Percentiles rank a stretch among this genome's conserved stretches.
Evolutionary conservation across 257 asterid genomes (phyloP).

Genomic region (Prunella vulgaris): DNA sequence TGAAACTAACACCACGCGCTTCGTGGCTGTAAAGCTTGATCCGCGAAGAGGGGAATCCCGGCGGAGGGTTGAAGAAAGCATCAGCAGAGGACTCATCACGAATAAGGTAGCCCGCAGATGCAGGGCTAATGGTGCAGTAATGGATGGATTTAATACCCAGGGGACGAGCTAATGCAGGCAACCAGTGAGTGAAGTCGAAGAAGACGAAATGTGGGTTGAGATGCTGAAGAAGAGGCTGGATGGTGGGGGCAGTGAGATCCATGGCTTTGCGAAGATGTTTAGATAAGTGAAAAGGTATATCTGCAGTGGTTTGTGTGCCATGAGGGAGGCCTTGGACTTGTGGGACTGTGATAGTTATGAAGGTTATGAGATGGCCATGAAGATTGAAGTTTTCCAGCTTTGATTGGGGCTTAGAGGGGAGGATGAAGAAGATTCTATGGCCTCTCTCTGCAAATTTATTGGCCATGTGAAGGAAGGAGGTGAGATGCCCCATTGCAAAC

Average conservation of each 20-base stretch:
- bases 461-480: constrained; percentile 37
- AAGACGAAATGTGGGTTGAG: constrained; percentile 39
- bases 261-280: constrained; percentile 37
- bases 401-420: constrained; percentile 28
- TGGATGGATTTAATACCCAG: constrained; percentile 36
- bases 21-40: constrained; percentile 23
- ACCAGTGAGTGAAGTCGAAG: constrained; percentile 48
- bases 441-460: constrained; percentile 51
- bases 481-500: constrained; percentile 57
- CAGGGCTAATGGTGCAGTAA: constrained; percentile 31
- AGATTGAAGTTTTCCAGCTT: constrained; percentile 28
- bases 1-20: neutral
- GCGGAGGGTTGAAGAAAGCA: constrained; percentile 27
- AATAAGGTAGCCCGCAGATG: constrained; percentile 28
- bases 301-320: constrained; percentile 43
- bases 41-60: constrained; percentile 25
- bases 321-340: constrained; percentile 47
- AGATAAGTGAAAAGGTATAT: constrained; percentile 25
- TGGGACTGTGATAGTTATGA: constrained; percentile 43
- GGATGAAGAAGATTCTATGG: constrained; percentile 34
- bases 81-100: constrained; percentile 28
- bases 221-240: constrained; percentile 23
- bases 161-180: constrained; percentile 35
- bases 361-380: constrained; percentile 31
- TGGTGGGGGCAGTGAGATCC: constrained; percentile 35